Evolutionary conservation across 2,329 filamentous ascomycete species (phyloP).

Genomic region (Grosmannia huntii): DNA sequence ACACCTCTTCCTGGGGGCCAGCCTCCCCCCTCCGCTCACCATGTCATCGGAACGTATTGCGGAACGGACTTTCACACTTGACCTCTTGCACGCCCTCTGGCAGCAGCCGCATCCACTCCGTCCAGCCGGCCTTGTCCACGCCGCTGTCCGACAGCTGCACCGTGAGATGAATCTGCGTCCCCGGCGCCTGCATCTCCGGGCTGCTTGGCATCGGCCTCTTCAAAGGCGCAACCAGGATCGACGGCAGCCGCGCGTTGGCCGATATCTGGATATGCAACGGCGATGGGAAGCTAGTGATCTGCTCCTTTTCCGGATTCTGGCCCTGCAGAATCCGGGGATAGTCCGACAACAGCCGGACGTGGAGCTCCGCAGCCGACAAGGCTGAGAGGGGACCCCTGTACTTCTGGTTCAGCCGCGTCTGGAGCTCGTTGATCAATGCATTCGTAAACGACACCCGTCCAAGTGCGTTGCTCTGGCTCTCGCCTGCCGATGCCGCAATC

Average conservation of each 20-base stretch:
- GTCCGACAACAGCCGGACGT: constrained; percentile 29
- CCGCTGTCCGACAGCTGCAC: constrained; percentile 38
- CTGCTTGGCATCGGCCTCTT: constrained; percentile 22
- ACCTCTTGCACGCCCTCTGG: constrained; percentile 43
- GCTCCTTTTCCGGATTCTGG: constrained; percentile 32
- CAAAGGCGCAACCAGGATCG: constrained; percentile 41
- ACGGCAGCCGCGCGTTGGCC: constrained; percentile 39
- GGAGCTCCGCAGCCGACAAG: constrained; percentile 31
- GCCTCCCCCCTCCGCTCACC: background rate
- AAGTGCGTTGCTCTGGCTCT: constrained; percentile 34
- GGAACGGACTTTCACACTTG: constrained; percentile 39
- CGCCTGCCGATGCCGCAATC: constrained; percentile 40
- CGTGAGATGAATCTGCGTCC: constrained; percentile 34
- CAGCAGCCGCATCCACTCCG: constrained; percentile 46
- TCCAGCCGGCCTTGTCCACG: constrained; percentile 39
- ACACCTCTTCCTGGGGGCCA: too few relatives aligned
- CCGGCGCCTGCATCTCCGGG: constrained; percentile 22
- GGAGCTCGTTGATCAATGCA: constrained; percentile 35
- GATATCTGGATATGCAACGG: constrained; percentile 44
- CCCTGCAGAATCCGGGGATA: constrained; percentile 41
- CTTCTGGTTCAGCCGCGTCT: constrained; percentile 31
- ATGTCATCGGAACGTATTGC: constrained; percentile 24
- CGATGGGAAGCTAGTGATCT: constrained; percentile 35
- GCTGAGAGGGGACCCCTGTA: constrained; percentile 32
- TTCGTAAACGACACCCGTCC: constrained; percentile 40